Evolutionary conservation across 2,329 filamentous ascomycete genomes (phyloP), one percentile per base, ranked within the genome.

Genomic region (Podosphaera aphanis): DNA sequence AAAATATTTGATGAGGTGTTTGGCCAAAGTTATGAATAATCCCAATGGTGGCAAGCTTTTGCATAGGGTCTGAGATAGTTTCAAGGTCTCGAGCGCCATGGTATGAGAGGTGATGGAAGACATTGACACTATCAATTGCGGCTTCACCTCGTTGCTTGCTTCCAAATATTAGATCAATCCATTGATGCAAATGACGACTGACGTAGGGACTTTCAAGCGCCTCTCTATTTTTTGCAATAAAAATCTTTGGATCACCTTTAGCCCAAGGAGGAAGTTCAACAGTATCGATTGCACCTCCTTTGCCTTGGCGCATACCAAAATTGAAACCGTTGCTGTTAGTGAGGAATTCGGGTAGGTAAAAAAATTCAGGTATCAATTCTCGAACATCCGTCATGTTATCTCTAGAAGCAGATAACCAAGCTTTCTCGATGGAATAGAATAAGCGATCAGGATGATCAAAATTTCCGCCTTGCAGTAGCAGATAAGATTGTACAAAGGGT

Each of bases 11-110:
- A 54, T 92, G 82, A 1, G 92, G 90, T 1, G 92, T 98, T 60
- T 98, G 90, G 0, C 90, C 90, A 61, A 98, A 98, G 55, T 95
- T 95, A 62, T 98, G 88, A 55, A 98, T 95, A 53, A 94, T 93
- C 29, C 84, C 84, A 46, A 93, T 94, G 0, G 85, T 88, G 4
- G 88, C 83, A 5, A 85, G 68, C 38, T 85, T 73, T 61, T 95
- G 86, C 47, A 88, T 75, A 0, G 83, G 80, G 57, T 95, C 88
- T 6, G 79, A 75, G 49, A 98, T 95, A 45, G 77, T 78, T 60
- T 98, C 90, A 3, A 98, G 66, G 59, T 98, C 83, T 51, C 83
- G 92, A 2, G 88, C 85, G 5, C 90, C 92, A 49, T 86, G 82
- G 57, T 98, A 98, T 0, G 88, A 95, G 18, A 94, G 70, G 59